phyloP scores from a whole-genome alignment of 1,284 basidiomycete genomes.

The Violaceomyces palustris region DNA sequence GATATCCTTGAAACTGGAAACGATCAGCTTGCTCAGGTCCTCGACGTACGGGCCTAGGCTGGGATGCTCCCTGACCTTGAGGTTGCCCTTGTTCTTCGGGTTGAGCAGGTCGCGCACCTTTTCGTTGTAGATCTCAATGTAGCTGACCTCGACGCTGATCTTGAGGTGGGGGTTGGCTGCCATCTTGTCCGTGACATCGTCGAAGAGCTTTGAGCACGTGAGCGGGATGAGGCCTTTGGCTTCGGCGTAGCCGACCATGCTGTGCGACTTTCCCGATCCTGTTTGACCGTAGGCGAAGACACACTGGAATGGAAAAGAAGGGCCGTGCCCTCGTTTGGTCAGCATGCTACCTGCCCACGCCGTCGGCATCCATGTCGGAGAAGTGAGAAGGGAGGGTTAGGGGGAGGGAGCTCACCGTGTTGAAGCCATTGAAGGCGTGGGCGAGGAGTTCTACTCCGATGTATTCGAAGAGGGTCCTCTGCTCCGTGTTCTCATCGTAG shows the following conservation, averaged over 20 bases:
- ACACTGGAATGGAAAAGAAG: conserved; percentile 7
- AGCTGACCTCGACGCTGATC: conserved; percentile 92
- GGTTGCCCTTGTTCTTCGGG: conserved; percentile 91
- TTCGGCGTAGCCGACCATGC: conserved; percentile 61
- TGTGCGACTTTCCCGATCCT: conserved; percentile 40
- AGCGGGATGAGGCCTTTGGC: conserved; percentile 98
- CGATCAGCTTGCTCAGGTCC: conserved; percentile 87
- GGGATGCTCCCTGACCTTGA: conserved; percentile 93
- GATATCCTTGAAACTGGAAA: conserved; percentile 86
- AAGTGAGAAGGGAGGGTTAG: not conserved
- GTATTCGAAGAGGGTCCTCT: conserved; percentile 83
- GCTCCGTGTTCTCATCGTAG: conserved; percentile 47
- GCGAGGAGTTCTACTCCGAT: conserved; percentile 88
- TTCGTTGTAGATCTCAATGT: conserved; percentile 79
- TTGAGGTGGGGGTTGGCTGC: conserved; percentile 64
- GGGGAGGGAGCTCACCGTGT: conserved; percentile 98
- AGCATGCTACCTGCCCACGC: not conserved
- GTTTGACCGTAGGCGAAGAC: conserved; percentile 50
- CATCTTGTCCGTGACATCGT: conserved; percentile 66
- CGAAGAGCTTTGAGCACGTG: conserved; percentile 86
- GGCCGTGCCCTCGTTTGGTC: conserved; percentile 2
- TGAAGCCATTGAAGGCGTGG: conserved; percentile 92
- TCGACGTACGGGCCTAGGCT: conserved; percentile 81
- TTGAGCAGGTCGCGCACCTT: conserved; percentile 92
- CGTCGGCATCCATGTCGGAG: not conserved